Evolutionary conservation across 805 yeast genomes (phyloP).

Genomic region (Kuraishia ogatae): DNA sequence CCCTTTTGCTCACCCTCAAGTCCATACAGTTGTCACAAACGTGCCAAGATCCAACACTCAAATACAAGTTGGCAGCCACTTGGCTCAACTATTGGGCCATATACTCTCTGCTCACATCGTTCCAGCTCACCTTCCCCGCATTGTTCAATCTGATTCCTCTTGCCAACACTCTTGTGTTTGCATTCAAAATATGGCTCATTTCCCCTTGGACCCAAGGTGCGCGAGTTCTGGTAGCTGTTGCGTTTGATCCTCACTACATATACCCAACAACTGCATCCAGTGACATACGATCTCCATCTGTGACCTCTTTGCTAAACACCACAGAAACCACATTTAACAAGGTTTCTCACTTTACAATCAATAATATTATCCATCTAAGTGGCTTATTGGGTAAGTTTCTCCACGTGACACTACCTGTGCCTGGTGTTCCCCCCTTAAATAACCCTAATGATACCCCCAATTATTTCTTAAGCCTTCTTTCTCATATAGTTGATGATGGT

Average conservation of each 20-base stretch:
- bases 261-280: too few species aligned
- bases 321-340: neutral
- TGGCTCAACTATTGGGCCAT: constrained; percentile 2
- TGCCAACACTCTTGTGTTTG: neutral
- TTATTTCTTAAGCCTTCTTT: neutral
- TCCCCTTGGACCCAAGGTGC: constrained; percentile 1
- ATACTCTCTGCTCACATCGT: neutral
- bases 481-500: neutral
- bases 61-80: neutral
- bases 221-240: neutral
- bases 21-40: neutral
- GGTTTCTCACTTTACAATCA: neutral
- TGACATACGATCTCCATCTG: neutral
- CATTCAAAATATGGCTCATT: neutral
- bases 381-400: neutral
- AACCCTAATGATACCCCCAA: neutral
- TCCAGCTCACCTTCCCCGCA: neutral
- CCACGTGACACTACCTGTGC: neutral
- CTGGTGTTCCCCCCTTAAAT: neutral
- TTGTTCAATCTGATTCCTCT: neutral
- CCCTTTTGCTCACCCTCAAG: constrained; percentile 1
- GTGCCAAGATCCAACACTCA: neutral
- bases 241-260: neutral
- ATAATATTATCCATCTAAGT: neutral
- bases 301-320: neutral